phyloP scores from a whole-genome alignment of 345 rosid species.

The Populus davidiana region DNA sequence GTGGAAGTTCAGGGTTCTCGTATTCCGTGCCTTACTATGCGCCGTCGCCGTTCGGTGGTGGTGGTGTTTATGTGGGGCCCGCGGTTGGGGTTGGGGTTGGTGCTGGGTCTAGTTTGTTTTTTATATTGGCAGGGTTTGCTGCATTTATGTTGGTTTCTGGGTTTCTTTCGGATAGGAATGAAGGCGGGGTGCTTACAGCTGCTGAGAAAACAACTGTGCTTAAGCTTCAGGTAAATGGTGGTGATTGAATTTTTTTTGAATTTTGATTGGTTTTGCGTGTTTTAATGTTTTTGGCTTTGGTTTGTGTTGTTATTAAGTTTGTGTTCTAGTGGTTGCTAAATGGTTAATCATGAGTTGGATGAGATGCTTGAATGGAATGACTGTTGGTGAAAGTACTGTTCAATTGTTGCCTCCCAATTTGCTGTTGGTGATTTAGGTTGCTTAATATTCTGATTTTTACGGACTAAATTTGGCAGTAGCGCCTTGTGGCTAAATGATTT shows the following conservation, averaged over 20 bases:
- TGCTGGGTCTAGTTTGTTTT: constrained; percentile 69
- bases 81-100: constrained; percentile 80
- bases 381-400: neutral
- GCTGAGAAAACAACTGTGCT: constrained; percentile 73
- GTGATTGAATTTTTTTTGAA: neutral
- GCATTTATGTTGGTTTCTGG: constrained; percentile 85
- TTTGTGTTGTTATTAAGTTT: neutral
- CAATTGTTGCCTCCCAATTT: neutral
- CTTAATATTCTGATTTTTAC: neutral
- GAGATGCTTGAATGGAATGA: neutral
- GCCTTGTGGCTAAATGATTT: neutral
- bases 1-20: constrained; percentile 37
- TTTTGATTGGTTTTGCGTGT: neutral
- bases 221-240: constrained; percentile 69
- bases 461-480: neutral
- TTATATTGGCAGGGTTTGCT: constrained; percentile 68
- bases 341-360: neutral
- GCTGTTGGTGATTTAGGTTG: neutral
- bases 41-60: constrained; percentile 66
- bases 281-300: neutral
- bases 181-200: constrained; percentile 54
- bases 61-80: constrained; percentile 67
- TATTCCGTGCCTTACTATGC: constrained; percentile 67
- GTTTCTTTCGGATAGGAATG: constrained; percentile 67
- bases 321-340: neutral